A percentile compares a stretch with the other conserved stretches of the same genome.
Evolutionary conservation across 208 protist genomes (phyloP).

Genomic region (Porcisia hertigi): DNA sequence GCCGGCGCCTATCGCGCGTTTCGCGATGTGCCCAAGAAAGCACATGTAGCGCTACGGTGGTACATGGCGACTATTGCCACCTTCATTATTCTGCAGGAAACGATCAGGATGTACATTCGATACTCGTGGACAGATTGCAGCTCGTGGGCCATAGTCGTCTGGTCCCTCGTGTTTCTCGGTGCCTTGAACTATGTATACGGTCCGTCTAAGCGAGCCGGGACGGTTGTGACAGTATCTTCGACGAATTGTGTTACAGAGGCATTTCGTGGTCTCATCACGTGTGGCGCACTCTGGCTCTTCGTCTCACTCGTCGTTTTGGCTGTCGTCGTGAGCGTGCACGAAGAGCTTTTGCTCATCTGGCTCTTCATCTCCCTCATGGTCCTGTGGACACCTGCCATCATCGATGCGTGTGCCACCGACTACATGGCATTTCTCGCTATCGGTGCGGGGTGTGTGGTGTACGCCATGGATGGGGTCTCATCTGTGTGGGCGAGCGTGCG

Average conservation of each 20-base stretch:
- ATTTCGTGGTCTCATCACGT: constrained; percentile 49
- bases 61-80: constrained; percentile 71
- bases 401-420: constrained; percentile 72
- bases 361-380: constrained; percentile 74
- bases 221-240: constrained; percentile 54
- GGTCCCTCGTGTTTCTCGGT: constrained; percentile 52
- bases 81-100: constrained; percentile 34
- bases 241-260: constrained; percentile 52
- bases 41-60: constrained; percentile 78
- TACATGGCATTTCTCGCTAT: constrained; percentile 68
- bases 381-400: constrained; percentile 81
- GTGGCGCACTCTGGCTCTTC: constrained; percentile 56
- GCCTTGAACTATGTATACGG: constrained; percentile 88
- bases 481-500: constrained; percentile 37
- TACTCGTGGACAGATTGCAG: constrained; percentile 31
- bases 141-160: constrained; percentile 27
- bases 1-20: constrained; percentile 53
- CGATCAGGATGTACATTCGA: constrained; percentile 58
- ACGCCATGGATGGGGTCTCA: constrained; percentile 50
- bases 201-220: constrained; percentile 70
- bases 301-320: constrained; percentile 58
- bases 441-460: constrained; percentile 37
- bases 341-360: constrained; percentile 87
- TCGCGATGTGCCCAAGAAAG: constrained; percentile 60
- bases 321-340: constrained; percentile 85